These are phyloP conservation scores for Spongispora temasekensis DNA, from an alignment of 1,284 basidiomycete genomes.

Conservation along the genomic window DNA sequence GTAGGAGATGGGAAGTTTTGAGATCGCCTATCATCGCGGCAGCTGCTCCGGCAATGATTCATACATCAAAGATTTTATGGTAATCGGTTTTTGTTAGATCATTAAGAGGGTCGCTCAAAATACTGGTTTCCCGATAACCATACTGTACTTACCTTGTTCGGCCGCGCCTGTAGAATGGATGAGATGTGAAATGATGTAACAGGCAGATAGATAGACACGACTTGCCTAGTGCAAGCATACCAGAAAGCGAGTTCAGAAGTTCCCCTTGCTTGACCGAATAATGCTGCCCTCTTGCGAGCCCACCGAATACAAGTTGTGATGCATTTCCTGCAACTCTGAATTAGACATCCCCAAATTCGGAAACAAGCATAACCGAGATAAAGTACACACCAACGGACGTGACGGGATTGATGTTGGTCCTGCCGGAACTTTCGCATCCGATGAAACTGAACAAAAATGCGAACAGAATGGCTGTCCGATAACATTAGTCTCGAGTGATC, in stretches of 20 bases:
- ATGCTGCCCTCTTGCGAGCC: not conserved
- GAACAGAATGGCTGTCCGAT: not conserved
- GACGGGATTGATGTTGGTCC: not conserved
- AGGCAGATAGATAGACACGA: too few species aligned
- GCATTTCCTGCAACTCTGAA: not conserved
- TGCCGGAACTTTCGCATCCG: not conserved
- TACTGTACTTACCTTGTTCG: not conserved
- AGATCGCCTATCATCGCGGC: slow-evolving; percentile 72
- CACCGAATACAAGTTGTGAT: slow-evolving; percentile 2
- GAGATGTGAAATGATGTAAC: too few species aligned
- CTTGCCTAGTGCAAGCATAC: slow-evolving; percentile 1
- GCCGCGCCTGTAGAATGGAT: not conserved
- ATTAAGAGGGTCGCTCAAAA: too few species aligned
- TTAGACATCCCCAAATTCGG: not conserved
- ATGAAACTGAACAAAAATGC: slow-evolving; percentile 1
- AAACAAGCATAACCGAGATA: not conserved
- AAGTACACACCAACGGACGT: slow-evolving; percentile 2
- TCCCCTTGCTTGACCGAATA: slow-evolving; percentile 1
- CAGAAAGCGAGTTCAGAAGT: slow-evolving; percentile 1
- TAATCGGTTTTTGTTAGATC: too few species aligned
- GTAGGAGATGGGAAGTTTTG: slow-evolving; percentile 68
- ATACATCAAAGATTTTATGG: not conserved
- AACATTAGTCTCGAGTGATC: too few species aligned
- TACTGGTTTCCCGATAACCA: too few species aligned
- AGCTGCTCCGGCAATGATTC: slow-evolving; percentile 29